phyloP scores from a whole-genome alignment of 257 asterid genomes.

The Coffea canephora region DNA sequence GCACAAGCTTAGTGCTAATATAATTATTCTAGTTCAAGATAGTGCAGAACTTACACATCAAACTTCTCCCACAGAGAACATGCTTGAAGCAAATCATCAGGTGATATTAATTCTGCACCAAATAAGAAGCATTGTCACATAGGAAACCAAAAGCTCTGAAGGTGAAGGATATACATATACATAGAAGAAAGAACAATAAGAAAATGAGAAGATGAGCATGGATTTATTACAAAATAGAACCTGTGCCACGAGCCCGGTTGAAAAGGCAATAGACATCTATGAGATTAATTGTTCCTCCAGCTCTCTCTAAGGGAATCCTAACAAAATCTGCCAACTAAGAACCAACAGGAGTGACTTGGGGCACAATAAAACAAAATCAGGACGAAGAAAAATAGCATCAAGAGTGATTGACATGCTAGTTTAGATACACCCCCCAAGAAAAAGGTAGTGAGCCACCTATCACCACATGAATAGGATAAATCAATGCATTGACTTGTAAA shows the following conservation, averaged over 20 bases:
- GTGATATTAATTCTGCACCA: slow-evolving; percentile 74
- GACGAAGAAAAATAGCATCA: neutral
- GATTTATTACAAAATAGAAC: slow-evolving; percentile 30
- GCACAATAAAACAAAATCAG: neutral
- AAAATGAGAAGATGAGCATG: slow-evolving; percentile 12
- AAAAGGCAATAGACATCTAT: slow-evolving; percentile 92
- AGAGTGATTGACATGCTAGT: neutral
- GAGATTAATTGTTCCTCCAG: slow-evolving; percentile 92
- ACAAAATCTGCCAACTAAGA: slow-evolving; percentile 93
- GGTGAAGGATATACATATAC: neutral
- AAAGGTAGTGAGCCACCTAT: neutral
- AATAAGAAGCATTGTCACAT: neutral
- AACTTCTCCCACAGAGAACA: slow-evolving; percentile 95
- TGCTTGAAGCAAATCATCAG: slow-evolving; percentile 94
- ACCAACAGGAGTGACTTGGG: slow-evolving; percentile 4
- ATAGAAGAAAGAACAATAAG: slow-evolving; percentile 12
- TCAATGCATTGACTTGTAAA: neutral
- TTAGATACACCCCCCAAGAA: neutral
- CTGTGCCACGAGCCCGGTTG: slow-evolving; percentile 99
- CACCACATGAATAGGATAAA: neutral
- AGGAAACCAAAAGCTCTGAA: neutral
- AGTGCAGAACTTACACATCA: slow-evolving; percentile 63
- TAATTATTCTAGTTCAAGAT: slow-evolving; percentile 20
- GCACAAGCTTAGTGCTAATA: neutral
- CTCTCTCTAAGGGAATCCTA: slow-evolving; percentile 77